Conservation (phyloP, 805 yeast species). For the Lipomyces yamanashiensis region DNA sequence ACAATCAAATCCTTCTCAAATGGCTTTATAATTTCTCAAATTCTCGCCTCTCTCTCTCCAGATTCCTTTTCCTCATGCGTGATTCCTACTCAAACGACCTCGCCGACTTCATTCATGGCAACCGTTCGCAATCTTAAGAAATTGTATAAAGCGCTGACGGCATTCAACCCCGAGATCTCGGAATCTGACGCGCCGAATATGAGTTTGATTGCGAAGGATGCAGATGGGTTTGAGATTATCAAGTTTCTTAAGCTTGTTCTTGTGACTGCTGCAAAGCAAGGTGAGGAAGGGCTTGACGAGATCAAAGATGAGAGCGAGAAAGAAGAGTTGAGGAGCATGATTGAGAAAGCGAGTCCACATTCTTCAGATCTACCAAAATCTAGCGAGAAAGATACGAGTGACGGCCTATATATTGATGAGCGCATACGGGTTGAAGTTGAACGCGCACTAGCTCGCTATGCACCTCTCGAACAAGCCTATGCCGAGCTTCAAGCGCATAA, state of each 20-base stretch:
- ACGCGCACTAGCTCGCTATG: conserved; percentile 6
- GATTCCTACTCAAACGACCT: conserved; percentile 4
- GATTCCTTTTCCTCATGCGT: conserved; percentile 12
- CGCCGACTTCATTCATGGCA: conserved; percentile 23
- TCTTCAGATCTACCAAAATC: not conserved
- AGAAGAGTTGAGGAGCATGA: not conserved
- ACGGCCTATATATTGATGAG: not conserved
- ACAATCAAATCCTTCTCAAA: conserved; percentile 16
- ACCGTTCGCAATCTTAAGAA: conserved; percentile 28
- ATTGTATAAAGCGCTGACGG: conserved; percentile 20
- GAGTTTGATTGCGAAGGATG: conserved; percentile 35
- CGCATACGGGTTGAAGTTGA: conserved; percentile 11
- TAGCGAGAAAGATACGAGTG: not conserved
- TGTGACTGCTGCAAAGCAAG: conserved; percentile 1
- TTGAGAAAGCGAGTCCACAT: not conserved
- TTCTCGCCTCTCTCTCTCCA: conserved; percentile 14
- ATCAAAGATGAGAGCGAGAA: conserved; percentile 1
- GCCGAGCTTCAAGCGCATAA: conserved; percentile 20
- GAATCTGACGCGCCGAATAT: conserved; percentile 22
- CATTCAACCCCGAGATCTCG: conserved; percentile 3
- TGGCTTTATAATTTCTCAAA: conserved; percentile 24
- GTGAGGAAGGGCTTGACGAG: not conserved
- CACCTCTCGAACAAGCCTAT: conserved; percentile 16
- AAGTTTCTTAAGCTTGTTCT: conserved; percentile 21
- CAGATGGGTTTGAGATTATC: conserved; percentile 12